Base-by-base conservation (phyloP, 1,284 basidiomycete species). In the Pulveroboletus sp. region DNA sequence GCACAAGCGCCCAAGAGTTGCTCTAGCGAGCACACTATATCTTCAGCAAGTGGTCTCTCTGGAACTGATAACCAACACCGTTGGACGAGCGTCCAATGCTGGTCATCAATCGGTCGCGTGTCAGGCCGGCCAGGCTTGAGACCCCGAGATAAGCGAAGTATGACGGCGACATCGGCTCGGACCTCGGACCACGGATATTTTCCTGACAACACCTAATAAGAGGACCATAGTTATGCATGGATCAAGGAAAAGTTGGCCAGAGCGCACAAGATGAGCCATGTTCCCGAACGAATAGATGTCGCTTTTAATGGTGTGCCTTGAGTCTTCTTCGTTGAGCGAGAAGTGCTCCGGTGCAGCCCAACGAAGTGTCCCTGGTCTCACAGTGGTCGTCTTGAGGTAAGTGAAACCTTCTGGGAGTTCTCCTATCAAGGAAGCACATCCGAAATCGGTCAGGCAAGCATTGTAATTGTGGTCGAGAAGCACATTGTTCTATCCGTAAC, bases 281-380 rank as follows among this genome's bases (percentile, higher is more conserved):
- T 43, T 46, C 10, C 60, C 60, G 22, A 64, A 61, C 1, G 60
- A 61, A 46, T 52, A 61, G 3, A 64, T 64, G 17, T 63, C 59
- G 3, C 59, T 61, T 12, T 61, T 47, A 12, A 25, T 45, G 1
- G 61, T 60, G 10, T 25, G 45, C 22, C 36, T 49, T 7, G 40
- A 15, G 9, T 47, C 47, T 0, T 40, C 26, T 35, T 49, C 36
- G 10, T 54, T 20, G 25, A 56, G 17, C 36, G 38, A 60, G 31
- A 47, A 46, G n/a, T 42, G 46, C 28, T 62, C 60, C 0, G 55
- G 61, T n/a, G 61, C 59, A 22, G 49, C 47, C 63, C 61, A 65
- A 20, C 64, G 35, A 6, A 61, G 3, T 9, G 64, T 49, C 4
- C 61, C 63, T 1, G 42, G 49, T 18, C 57, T 48, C 31, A 33